Percentiles rank a stretch among this genome's conserved stretches.
Conservation (phyloP, 2,329 filamentous ascomycete genomes). For the Colletotrichum godetiae region DNA sequence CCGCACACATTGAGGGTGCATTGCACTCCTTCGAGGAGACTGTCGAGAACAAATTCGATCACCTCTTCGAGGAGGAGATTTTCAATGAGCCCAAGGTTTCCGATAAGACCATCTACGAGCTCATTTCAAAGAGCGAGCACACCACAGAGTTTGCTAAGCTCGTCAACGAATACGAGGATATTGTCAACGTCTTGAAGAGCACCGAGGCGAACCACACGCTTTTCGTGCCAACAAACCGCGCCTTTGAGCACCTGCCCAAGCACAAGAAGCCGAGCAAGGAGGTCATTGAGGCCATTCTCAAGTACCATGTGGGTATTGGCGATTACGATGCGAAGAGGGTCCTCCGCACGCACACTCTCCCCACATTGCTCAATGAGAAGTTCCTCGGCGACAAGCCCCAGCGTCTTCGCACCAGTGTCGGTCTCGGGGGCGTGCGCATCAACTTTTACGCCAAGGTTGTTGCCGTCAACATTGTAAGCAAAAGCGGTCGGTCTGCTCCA, state of each 20-base stretch:
- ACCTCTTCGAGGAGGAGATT: conserved; percentile 32
- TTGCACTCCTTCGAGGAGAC: conserved; percentile 46
- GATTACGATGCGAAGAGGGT: conserved; percentile 75
- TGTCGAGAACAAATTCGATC: conserved; percentile 40
- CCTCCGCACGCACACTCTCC: conserved; percentile 78
- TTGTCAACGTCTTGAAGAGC: conserved; percentile 80
- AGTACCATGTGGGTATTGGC: conserved; percentile 80
- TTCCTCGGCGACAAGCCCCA: conserved; percentile 75
- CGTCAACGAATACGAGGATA: conserved; percentile 77
- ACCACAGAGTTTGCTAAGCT: conserved; percentile 81
- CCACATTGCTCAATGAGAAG: conserved; percentile 71
- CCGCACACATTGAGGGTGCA: conserved; percentile 42
- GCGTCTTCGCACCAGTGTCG: conserved; percentile 76
- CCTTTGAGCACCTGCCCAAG: conserved; percentile 73
- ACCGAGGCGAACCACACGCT: conserved; percentile 81
- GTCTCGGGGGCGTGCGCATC: conserved; percentile 71
- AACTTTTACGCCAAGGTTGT: conserved; percentile 83
- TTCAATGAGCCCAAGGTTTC: conserved; percentile 50
- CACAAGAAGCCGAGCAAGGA: conserved; percentile 75
- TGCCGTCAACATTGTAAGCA: conserved; percentile 74
- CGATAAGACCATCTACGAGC: conserved; percentile 82
- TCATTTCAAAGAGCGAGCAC: conserved; percentile 80
- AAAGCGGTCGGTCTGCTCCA: background rate
- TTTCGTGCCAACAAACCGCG: conserved; percentile 82
- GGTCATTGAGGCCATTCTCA: conserved; percentile 73